Conservation (phyloP, 371 early-diverging fungal species). For the Actinomortierella ambigua region DNA sequence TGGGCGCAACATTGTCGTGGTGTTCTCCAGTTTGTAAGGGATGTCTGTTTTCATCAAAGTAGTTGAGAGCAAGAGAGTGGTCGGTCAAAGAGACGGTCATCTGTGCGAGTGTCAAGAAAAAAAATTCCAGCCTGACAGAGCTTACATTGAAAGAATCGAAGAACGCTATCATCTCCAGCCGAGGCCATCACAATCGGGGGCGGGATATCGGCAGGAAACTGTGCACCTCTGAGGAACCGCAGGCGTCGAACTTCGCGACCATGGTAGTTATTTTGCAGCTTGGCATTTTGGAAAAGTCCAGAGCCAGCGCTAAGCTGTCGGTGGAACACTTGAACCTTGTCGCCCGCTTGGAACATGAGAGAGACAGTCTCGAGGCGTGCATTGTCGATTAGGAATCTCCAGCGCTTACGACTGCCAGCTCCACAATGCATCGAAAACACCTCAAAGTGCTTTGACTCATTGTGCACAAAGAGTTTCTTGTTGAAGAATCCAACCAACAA, state of each 20-base stretch:
- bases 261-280: slow-evolving; percentile 60
- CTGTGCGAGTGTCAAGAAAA: too few relatives aligned
- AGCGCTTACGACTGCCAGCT: slow-evolving; percentile 61
- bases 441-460: slow-evolving; percentile 72
- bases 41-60: too few relatives aligned
- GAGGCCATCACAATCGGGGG: slow-evolving; percentile 35
- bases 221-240: slow-evolving; percentile 28
- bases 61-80: too few relatives aligned
- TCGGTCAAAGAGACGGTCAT: too few relatives aligned
- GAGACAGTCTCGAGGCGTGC: slow-evolving; percentile 52
- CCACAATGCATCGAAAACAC: slow-evolving; percentile 65
- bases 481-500: slow-evolving; percentile 73
- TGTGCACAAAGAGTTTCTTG: slow-evolving; percentile 73
- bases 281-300: slow-evolving; percentile 55
- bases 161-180: slow-evolving; percentile 28
- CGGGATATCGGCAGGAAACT: slow-evolving; percentile 23
- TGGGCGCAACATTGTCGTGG: slow-evolving; percentile 32
- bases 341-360: slow-evolving; percentile 60
- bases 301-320: slow-evolving; percentile 49
- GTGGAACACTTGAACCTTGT: slow-evolving; percentile 54
- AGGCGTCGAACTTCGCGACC: slow-evolving; percentile 64
- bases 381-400: slow-evolving; percentile 58
- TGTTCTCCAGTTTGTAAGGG: slow-evolving; percentile 43
- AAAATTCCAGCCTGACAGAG: too few relatives aligned
- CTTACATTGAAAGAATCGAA: slow-evolving; percentile 45